A percentile compares a stretch with the other conserved stretches of the same genome.
Conservation (phyloP, 495 filamentous ascomycete genomes). For the Filosporella fistucella region DNA sequence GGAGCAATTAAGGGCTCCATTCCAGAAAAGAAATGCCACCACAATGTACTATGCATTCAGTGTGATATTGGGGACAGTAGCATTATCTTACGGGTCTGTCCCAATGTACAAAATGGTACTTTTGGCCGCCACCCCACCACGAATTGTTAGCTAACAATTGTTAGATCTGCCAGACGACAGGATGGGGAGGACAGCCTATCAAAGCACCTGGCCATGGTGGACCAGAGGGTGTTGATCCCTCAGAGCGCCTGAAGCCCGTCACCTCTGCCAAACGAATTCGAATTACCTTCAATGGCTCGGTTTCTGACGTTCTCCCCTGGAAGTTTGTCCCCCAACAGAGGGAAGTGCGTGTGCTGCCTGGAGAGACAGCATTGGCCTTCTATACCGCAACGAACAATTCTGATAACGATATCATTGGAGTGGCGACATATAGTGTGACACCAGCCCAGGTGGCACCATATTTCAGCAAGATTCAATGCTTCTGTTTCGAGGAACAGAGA, state of each 20-base stretch:
- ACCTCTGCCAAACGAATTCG: constrained; percentile 77
- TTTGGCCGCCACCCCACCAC: constrained; percentile 1
- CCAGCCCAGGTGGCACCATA: constrained; percentile 95
- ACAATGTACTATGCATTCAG: constrained; percentile 74
- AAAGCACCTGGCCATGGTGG: constrained; percentile 66
- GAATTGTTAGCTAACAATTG: not conserved
- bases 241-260: constrained; percentile 73
- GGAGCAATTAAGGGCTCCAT: constrained; percentile 50
- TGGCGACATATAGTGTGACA: constrained; percentile 96
- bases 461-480: constrained; percentile 99
- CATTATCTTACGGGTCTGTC: constrained; percentile 91
- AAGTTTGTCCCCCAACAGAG: constrained; percentile 96
- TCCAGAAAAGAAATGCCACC: constrained; percentile 52
- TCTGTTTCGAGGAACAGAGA: constrained; percentile 95
- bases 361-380: constrained; percentile 96
- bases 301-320: constrained; percentile 94
- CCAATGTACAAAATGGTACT: constrained; percentile 95
- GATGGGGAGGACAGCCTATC: constrained; percentile 91
- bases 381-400: constrained; percentile 94
- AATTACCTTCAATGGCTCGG: constrained; percentile 92
- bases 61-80: constrained; percentile 83
- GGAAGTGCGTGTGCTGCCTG: constrained; percentile 90
- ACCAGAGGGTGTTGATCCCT: constrained; percentile 50
- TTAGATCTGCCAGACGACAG: constrained; percentile 93
- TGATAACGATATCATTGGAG: constrained; percentile 89